Conservation (phyloP, 1,284 basidiomycete species). For the Cryptococcus jaspeensis region DNA sequence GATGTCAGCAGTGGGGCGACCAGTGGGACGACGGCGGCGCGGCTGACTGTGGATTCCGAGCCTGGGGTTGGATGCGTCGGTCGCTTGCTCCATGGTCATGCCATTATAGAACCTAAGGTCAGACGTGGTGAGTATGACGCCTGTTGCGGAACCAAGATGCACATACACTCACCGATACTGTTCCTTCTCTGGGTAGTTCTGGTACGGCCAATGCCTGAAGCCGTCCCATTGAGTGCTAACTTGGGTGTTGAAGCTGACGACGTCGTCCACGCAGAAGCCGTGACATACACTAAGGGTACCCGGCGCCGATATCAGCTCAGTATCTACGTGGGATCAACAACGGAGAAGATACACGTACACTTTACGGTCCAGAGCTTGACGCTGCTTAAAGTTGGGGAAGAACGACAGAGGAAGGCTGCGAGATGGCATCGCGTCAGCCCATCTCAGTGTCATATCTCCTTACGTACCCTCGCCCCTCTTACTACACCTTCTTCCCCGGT, state of each 20-base stretch:
- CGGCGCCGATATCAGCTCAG: too few species aligned
- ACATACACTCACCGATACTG: conserved; percentile 19
- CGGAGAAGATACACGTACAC: too few species aligned
- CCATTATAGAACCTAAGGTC: conserved; percentile 18
- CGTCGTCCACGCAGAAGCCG: conserved; percentile 33
- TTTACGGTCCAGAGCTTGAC: neutral
- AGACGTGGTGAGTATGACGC: conserved; percentile 3
- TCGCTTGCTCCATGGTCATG: conserved; percentile 23
- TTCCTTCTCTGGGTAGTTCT: conserved; percentile 27
- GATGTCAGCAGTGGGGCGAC: neutral
- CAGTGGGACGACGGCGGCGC: too few species aligned
- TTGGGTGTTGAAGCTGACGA: conserved; percentile 50
- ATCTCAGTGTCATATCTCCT: too few species aligned
- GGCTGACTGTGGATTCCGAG: conserved; percentile 28
- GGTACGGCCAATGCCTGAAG: conserved; percentile 43
- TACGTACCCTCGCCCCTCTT: conserved; percentile 7
- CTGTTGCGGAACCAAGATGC: conserved; percentile 14
- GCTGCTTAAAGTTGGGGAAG: neutral
- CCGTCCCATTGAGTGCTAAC: conserved; percentile 52
- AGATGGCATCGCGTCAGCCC: too few species aligned
- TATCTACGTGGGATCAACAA: too few species aligned
- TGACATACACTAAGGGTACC: too few species aligned
- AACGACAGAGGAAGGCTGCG: neutral
- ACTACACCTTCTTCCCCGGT: neutral
- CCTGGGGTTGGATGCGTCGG: conserved; percentile 6